Base-by-base conservation (phyloP, 495 filamentous ascomycete genomes). In the Talaromyces adpressus region DNA sequence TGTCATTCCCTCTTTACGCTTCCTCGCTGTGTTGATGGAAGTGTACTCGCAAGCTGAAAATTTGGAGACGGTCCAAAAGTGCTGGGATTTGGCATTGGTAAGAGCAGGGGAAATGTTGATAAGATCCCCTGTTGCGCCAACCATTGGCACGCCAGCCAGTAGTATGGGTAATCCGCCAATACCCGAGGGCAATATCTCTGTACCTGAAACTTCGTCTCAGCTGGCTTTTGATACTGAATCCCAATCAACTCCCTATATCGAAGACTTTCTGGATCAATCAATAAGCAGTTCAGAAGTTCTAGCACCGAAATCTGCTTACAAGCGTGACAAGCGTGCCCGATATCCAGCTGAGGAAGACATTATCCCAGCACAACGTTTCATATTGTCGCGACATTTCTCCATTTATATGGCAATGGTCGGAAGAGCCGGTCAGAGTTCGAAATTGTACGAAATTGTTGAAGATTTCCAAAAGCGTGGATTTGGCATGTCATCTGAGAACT, bases 1-100 rank as follows among this genome's bases (percentile, higher is more conserved):
- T 36, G 59, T 65, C 16, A 52, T 62, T 8, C 65, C 75, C 3
- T 87, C 90, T 1, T 69, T 90, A 45, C 70, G 73, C 9, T 74
- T 93, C 53, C 72, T 93, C 12, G 79, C 80, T 59, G 80, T 85
- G 8, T 71, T 91, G 27, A 92, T 94, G 88, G 69, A 78, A 2
- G 75, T 82, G 4, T 79, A 89, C 68, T 71, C 83, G 23, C 74
- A 79, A 36, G 83, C 84, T 22, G 68, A 75, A 8, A 77, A 88
- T 34, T 81, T 82, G 63, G 75, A 82, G 25, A 80, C 83, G 52
- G 85, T 92, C 27, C 81, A 83, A 57, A 70, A 82, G 62, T 88
- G 80, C 45, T 95, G 91, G 91, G 63, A 83, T 4, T 71, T 89
- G 27, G 79, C 84, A 6, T 74, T 87, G 30, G 65, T 76, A 27